Percentiles rank a stretch among this genome's conserved stretches.
These are phyloP conservation scores for Hyparrhenia diplandra DNA, from an alignment of 176 grass and related monocot species.

Conservation along the genomic window DNA sequence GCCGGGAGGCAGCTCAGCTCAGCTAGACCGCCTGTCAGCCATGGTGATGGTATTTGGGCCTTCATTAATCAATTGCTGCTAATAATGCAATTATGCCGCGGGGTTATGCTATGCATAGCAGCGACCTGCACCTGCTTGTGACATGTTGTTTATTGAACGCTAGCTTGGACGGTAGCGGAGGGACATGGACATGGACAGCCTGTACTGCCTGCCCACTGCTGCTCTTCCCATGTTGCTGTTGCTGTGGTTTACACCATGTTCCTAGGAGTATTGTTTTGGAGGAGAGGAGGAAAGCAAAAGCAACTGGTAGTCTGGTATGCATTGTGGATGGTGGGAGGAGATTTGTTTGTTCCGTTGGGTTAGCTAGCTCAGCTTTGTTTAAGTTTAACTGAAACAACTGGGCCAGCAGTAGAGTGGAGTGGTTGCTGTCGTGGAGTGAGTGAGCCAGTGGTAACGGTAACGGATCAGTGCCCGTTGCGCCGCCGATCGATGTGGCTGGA, in stretches of 20 bases:
- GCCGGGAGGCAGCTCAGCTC: conserved; percentile 38
- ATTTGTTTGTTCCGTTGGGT: neutral
- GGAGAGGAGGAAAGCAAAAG: no score
- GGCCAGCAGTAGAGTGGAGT: neutral
- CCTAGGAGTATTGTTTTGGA: no score
- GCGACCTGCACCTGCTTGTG: neutral
- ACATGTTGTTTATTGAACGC: conserved; percentile 33
- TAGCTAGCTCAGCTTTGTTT: neutral
- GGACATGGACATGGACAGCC: conserved; percentile 10
- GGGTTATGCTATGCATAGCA: neutral
- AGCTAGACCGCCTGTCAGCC: no score
- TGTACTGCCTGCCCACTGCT: neutral
- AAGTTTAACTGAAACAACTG: neutral
- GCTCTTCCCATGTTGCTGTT: neutral
- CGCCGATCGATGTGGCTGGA: neutral
- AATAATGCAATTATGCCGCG: neutral
- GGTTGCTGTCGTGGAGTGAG: neutral
- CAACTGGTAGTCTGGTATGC: no score
- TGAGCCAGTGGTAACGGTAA: neutral
- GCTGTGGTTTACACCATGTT: neutral
- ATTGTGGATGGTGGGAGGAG: neutral
- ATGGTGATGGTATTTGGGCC: no score
- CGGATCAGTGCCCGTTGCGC: neutral
- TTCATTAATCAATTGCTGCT: neutral
- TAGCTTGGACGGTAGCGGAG: conserved; percentile 17